Conservation (phyloP, 192 early-diverging fungal genomes). For the Entomortierella lignicola region DNA sequence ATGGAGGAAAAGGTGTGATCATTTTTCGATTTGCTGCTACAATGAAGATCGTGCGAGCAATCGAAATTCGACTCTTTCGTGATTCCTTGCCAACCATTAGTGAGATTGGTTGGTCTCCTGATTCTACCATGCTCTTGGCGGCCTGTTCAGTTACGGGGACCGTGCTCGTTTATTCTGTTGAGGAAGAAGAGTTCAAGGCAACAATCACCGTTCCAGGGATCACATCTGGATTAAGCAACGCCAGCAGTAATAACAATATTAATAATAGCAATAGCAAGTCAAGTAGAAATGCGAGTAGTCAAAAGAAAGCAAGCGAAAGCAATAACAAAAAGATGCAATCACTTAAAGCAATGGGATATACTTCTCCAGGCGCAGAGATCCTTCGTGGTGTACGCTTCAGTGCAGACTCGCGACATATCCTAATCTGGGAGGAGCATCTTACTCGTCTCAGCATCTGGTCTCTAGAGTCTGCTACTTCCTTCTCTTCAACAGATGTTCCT, state of each 20-base stretch:
- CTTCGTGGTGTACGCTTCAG: constrained; percentile 38
- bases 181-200: constrained; percentile 57
- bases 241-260: constrained; percentile 6
- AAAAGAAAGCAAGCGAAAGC: constrained; percentile 41
- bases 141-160: constrained; percentile 58
- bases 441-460: constrained; percentile 43
- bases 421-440: constrained; percentile 47
- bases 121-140: constrained; percentile 69
- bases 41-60: constrained; percentile 71
- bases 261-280: constrained; percentile 62
- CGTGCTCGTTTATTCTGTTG: constrained; percentile 69
- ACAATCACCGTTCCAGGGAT: constrained; percentile 40
- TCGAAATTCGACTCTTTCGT: constrained; percentile 64
- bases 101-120: constrained; percentile 72
- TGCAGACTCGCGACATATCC: constrained; percentile 50
- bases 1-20: constrained; percentile 67
- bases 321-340: constrained; percentile 53
- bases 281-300: not conserved
- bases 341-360: constrained; percentile 24
- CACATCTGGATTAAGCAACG: not conserved
- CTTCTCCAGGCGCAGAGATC: constrained; percentile 31
- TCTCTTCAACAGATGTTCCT: not conserved
- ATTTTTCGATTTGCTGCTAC: constrained; percentile 76
- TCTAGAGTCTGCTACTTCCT: constrained; percentile 20
- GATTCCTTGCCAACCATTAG: constrained; percentile 38